Conservation (phyloP, 805 yeast genomes). For the Yamadazyma takamatsuzukensis region DNA sequence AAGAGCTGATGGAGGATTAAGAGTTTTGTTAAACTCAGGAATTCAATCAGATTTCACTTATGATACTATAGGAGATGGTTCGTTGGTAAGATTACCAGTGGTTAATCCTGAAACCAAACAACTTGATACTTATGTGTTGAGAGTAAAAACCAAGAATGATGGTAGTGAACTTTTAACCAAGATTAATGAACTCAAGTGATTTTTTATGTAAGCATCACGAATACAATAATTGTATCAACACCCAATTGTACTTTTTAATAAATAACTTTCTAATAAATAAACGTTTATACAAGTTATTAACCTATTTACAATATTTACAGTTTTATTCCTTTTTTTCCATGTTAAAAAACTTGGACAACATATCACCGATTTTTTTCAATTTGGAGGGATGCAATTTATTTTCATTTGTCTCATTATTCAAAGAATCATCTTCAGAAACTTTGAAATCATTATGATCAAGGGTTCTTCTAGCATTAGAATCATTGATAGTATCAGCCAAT, state of each 20-base stretch:
- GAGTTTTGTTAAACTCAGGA: conserved; percentile 69
- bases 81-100: conserved; percentile 63
- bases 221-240: neutral
- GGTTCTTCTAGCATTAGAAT: conserved; percentile 69
- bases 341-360: conserved; percentile 57
- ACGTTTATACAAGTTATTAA: conserved; percentile 3
- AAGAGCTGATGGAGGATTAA: conserved; percentile 85
- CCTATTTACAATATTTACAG: conserved; percentile 12
- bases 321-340: conserved; percentile 19
- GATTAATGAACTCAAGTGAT: conserved; percentile 20
- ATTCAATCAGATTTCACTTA: conserved; percentile 58
- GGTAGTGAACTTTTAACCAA: conserved; percentile 48
- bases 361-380: conserved; percentile 53
- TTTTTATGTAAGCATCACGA: conserved; percentile 1
- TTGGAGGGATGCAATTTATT: conserved; percentile 46
- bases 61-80: conserved; percentile 59
- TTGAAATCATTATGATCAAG: conserved; percentile 41
- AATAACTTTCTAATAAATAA: conserved; percentile 1
- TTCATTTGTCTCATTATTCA: conserved; percentile 23
- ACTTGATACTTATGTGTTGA: conserved; percentile 64
- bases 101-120: conserved; percentile 49
- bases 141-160: conserved; percentile 74
- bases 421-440: conserved; percentile 26
- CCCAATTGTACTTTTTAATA: too few species aligned
- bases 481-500: conserved; percentile 86